These are phyloP conservation scores for Dillenia turbinata DNA, from an alignment of 164 flowering plant genomes.

Conservation along the genomic window DNA sequence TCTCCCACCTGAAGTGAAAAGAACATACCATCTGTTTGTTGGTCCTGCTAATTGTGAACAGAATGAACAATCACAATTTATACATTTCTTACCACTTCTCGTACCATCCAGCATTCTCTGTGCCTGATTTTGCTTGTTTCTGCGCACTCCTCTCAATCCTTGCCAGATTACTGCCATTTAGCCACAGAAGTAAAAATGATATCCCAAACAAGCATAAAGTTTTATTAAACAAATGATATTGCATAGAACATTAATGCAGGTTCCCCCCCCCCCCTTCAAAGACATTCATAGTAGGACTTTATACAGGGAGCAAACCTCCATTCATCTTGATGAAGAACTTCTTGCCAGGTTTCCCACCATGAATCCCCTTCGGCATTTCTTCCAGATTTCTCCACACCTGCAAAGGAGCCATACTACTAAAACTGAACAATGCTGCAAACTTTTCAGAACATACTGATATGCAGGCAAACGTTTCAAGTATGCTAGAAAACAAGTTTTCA, in stretches of 20 bases:
- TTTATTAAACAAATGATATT: not conserved
- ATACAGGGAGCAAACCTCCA: constrained; percentile 59
- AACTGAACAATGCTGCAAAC: not conserved
- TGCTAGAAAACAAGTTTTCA: too few species aligned
- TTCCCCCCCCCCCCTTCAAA: not conserved
- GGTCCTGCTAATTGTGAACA: not conserved
- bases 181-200: not conserved
- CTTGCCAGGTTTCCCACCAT: constrained; percentile 99
- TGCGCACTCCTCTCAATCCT: constrained; percentile 96
- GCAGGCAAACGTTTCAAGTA: too few species aligned
- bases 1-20: constrained; percentile 77
- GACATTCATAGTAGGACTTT: not conserved
- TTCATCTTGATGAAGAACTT: constrained; percentile 93
- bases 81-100: constrained; percentile 71
- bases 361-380: constrained; percentile 94
- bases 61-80: not conserved
- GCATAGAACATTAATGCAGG: not conserved
- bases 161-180: constrained; percentile 68
- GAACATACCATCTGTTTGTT: not conserved
- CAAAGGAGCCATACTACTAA: constrained; percentile 2
- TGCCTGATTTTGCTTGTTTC: constrained; percentile 96
- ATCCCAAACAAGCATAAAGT: not conserved
- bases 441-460: too few species aligned
- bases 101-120: constrained; percentile 95
- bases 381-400: constrained; percentile 97